Percentiles rank a stretch among this genome's conserved stretches.
phyloP scores from a whole-genome alignment of 2,329 filamentous ascomycete genomes.

The Penicillium verrucosum region DNA sequence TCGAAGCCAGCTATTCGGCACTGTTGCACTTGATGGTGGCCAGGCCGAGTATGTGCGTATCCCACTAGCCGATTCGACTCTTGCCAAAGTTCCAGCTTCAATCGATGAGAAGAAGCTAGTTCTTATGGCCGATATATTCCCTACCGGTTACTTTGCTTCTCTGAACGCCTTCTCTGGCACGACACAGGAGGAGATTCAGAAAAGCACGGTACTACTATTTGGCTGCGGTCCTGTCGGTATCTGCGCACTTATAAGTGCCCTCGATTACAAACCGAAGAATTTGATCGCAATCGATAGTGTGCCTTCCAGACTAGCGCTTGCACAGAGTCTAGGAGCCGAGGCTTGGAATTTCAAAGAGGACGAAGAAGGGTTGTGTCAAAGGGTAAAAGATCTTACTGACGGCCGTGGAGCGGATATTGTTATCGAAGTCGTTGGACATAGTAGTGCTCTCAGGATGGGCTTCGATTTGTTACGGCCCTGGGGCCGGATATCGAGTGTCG shows the following conservation, averaged over 20 bases:
- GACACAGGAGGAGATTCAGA: constrained; percentile 43
- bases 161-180: constrained; percentile 67
- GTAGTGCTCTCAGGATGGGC: constrained; percentile 63
- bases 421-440: constrained; percentile 71
- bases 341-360: constrained; percentile 72
- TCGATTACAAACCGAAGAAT: constrained; percentile 67
- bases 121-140: constrained; percentile 89
- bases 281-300: constrained; percentile 77
- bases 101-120: constrained; percentile 72
- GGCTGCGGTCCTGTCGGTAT: constrained; percentile 81
- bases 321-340: constrained; percentile 70
- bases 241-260: constrained; percentile 73
- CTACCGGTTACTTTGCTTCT: constrained; percentile 74
- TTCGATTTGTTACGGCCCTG: constrained; percentile 71
- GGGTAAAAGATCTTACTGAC: constrained; percentile 67
- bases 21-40: constrained; percentile 65
- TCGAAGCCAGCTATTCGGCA: constrained; percentile 67
- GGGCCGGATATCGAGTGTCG: constrained; percentile 68
- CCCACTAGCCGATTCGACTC: constrained; percentile 73
- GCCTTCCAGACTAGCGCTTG: constrained; percentile 67
- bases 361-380: constrained; percentile 53
- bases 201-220: constrained; percentile 61
- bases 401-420: constrained; percentile 80
- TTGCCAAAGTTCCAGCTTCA: constrained; percentile 64
- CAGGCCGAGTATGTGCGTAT: constrained; percentile 80